Conservation (phyloP, 495 filamentous ascomycete genomes). For the Peziza echinospora region DNA sequence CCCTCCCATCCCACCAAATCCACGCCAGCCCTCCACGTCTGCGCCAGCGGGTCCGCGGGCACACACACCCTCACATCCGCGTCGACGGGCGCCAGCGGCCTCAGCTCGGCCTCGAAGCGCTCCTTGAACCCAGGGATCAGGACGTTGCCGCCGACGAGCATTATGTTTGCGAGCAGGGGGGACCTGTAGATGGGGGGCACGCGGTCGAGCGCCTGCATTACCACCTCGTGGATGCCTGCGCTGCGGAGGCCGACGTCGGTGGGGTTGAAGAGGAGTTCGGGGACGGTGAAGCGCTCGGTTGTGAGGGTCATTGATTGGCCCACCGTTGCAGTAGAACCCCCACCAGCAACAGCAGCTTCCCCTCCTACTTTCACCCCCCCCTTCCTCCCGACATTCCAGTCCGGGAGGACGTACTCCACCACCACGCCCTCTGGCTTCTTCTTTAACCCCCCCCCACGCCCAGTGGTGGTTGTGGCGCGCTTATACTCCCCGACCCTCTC, state of each 20-base stretch:
- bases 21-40: too few relatives aligned
- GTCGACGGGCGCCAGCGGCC: constrained; percentile 51
- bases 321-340: constrained; percentile 23
- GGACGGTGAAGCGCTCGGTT: constrained; percentile 80
- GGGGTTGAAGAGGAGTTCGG: constrained; percentile 75
- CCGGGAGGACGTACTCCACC: constrained; percentile 80
- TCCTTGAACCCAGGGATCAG: constrained; percentile 62
- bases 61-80: constrained; percentile 54
- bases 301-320: constrained; percentile 74
- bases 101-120: constrained; percentile 57
- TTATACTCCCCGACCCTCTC: constrained; percentile 35
- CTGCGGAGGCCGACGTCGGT: constrained; percentile 71
- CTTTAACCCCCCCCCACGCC: too few relatives aligned
- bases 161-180: constrained; percentile 61
- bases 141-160: constrained; percentile 74
- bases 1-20: too few relatives aligned
- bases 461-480: too few relatives aligned
- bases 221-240: constrained; percentile 56
- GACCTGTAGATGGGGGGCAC: constrained; percentile 59
- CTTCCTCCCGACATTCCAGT: constrained; percentile 54
- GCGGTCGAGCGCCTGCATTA: constrained; percentile 57
- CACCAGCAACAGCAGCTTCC: constrained; percentile 42
- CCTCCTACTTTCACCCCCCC: constrained; percentile 57
- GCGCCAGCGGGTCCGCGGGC: too few relatives aligned
- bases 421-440: constrained; percentile 52